phyloP scores from a whole-genome alignment of 23 red algal genomes.

The Gracilaria gracilis region DNA sequence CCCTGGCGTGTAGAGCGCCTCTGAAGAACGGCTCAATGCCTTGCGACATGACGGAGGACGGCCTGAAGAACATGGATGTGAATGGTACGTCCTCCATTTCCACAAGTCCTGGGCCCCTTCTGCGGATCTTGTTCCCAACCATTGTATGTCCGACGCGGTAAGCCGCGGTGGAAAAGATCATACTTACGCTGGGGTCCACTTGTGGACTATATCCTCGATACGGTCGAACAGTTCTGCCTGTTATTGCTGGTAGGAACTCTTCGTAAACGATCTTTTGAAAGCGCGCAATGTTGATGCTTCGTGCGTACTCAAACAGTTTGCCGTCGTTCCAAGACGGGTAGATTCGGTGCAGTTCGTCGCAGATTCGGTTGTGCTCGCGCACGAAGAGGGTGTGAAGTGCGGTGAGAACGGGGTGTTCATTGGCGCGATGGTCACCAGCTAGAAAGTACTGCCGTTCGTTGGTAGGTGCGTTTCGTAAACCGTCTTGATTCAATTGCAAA shows the following conservation, averaged over 20 bases:
- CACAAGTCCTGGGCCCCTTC: background rate
- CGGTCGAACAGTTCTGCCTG: constrained; percentile 1
- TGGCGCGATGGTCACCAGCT: constrained; percentile 61
- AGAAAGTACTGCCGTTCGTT: constrained; percentile 35
- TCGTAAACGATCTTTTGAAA: constrained; percentile 60
- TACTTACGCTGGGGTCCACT: constrained; percentile 38
- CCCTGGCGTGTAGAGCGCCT: background rate
- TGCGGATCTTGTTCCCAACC: constrained; percentile 25
- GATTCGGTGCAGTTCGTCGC: background rate
- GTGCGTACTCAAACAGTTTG: constrained; percentile 38
- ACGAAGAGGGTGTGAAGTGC: constrained; percentile 60
- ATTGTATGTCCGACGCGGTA: constrained; percentile 61
- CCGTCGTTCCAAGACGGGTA: constrained; percentile 49
- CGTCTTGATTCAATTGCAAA: background rate
- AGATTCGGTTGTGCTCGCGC: constrained; percentile 61
- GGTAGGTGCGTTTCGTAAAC: constrained; percentile 48
- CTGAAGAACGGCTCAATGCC: constrained; percentile 42
- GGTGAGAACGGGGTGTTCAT: constrained; percentile 62
- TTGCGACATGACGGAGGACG: background rate
- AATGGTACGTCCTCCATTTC: constrained; percentile 1
- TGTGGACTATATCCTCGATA: constrained; percentile 43
- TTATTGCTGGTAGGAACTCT: constrained; percentile 49
- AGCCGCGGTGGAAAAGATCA: constrained; percentile 57
- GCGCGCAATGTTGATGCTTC: constrained; percentile 36
- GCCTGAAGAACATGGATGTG: constrained; percentile 44